Percentiles rank a stretch among this genome's conserved stretches.
Conservation (phyloP, 805 yeast species). For the Starmerella bacillaris region DNA sequence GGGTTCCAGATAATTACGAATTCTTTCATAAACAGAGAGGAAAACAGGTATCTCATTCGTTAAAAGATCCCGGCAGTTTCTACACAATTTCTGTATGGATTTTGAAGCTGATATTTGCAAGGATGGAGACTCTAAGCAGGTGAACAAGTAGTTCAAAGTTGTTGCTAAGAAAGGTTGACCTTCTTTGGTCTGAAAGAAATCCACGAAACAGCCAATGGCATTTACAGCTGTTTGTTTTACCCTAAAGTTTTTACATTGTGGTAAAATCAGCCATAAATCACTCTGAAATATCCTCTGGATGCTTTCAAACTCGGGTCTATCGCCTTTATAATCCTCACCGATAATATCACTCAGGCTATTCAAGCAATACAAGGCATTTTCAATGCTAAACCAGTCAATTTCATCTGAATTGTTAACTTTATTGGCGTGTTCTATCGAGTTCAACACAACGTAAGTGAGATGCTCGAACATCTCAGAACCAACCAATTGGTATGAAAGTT, state of each 20-base stretch:
- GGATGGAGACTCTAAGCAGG: slow-evolving; percentile 21
- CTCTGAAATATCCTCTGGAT: slow-evolving; percentile 20
- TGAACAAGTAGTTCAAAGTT: slow-evolving; percentile 41
- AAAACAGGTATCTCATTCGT: slow-evolving; percentile 18
- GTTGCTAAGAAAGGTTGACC: slow-evolving; percentile 32
- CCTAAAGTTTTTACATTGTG: slow-evolving; percentile 15
- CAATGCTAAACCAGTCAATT: slow-evolving; percentile 30
- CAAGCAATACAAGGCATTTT: slow-evolving; percentile 43
- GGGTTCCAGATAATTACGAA: slow-evolving; percentile 11
- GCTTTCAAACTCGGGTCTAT: slow-evolving; percentile 19
- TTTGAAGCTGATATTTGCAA: slow-evolving; percentile 30
- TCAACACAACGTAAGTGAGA: slow-evolving; percentile 21
- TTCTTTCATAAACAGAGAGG: slow-evolving; percentile 17
- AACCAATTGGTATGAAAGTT: slow-evolving; percentile 47
- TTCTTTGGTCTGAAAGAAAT: slow-evolving; percentile 33
- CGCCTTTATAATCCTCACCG: slow-evolving; percentile 16
- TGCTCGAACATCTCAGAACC: slow-evolving; percentile 34
- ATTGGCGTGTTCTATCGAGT: slow-evolving; percentile 4
- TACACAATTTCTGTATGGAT: slow-evolving; percentile 35
- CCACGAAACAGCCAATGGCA: slow-evolving; percentile 41
- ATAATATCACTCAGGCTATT: slow-evolving; percentile 39
- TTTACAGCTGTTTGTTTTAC: slow-evolving; percentile 35
- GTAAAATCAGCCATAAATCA: slow-evolving; percentile 19
- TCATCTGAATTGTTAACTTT: too few relatives aligned
- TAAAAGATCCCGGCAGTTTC: slow-evolving; percentile 18